phyloP scores from a whole-genome alignment of 2,329 filamentous ascomycete species.

The Ambrosiella beaveri region DNA sequence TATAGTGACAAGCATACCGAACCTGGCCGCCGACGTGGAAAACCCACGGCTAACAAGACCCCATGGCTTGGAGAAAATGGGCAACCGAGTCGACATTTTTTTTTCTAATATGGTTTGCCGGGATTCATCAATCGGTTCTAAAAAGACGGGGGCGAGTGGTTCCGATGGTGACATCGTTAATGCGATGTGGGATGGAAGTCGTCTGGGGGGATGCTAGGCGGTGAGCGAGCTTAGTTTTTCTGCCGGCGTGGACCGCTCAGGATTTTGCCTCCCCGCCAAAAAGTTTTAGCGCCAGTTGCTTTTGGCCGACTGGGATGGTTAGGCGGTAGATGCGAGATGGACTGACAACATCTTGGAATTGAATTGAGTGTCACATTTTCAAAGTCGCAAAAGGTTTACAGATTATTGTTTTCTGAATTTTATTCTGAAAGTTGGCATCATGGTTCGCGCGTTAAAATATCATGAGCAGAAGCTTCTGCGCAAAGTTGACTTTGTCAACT shows the following conservation, averaged over 20 bases:
- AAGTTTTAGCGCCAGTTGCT: slow-evolving; percentile 8
- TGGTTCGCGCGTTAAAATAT: slow-evolving; percentile 93
- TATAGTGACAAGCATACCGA: too few relatives aligned
- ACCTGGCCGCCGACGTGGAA: too few relatives aligned
- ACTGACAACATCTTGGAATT: background rate
- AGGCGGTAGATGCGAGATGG: background rate
- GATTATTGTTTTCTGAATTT: background rate
- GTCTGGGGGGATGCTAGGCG: background rate
- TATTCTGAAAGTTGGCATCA: slow-evolving; percentile 24
- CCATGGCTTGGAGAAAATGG: too few relatives aligned
- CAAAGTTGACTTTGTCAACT: slow-evolving; percentile 83
- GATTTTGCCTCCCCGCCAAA: slow-evolving; percentile 13
- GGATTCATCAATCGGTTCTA: too few relatives aligned
- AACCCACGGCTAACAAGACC: too few relatives aligned
- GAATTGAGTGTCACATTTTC: background rate
- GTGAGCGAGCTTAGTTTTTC: background rate
- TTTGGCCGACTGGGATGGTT: background rate
- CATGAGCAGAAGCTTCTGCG: slow-evolving; percentile 94
- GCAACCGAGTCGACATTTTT: too few relatives aligned
- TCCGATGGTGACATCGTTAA: background rate
- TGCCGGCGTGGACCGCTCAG: background rate
- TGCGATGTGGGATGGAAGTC: background rate
- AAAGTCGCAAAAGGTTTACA: background rate
- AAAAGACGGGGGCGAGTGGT: background rate
- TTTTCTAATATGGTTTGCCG: background rate